Conservation (phyloP, 208 protist species). For the Leishmania guyanensis region DNA sequence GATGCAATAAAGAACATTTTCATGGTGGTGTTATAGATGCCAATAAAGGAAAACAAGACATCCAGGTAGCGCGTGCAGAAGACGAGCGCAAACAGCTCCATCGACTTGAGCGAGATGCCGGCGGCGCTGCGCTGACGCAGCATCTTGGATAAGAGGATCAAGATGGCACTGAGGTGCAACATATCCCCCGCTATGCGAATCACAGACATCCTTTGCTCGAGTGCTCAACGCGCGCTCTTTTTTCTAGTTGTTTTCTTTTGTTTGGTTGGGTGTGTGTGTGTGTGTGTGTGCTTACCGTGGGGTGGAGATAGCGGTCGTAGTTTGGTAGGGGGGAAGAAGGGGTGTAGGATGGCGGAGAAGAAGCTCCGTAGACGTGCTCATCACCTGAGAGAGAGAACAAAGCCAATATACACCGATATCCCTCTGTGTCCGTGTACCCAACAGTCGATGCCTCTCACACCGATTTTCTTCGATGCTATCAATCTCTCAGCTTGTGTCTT, state of each 20-base stretch:
- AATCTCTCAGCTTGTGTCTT: not conserved
- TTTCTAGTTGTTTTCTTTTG: too few relatives aligned
- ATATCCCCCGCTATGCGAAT: conserved; percentile 93
- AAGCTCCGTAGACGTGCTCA: not conserved
- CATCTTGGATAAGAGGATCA: conserved; percentile 95
- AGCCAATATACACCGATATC: not conserved
- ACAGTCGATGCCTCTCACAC: not conserved
- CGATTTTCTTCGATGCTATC: not conserved
- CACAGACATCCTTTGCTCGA: conserved; percentile 66
- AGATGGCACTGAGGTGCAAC: conserved; percentile 91
- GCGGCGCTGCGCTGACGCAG: conserved; percentile 76
- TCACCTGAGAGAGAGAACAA: not conserved
- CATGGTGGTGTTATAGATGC: conserved; percentile 94
- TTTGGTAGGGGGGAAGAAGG: not conserved
- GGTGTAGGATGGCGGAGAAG: not conserved
- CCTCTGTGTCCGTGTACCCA: not conserved
- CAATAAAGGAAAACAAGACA: conserved; percentile 81
- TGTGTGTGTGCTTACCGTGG: not conserved
- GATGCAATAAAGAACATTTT: conserved; percentile 95
- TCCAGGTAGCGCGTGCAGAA: conserved; percentile 95
- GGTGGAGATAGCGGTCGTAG: not conserved
- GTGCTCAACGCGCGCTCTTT: not conserved
- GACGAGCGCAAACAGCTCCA: conserved; percentile 93
- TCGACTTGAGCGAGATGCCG: conserved; percentile 95
- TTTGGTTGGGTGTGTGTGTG: conserved; percentile 1